A percentile compares a stretch with the other conserved stretches of the same genome.
Evolutionary conservation across 257 asterid genomes (phyloP).

Genomic region (Solanum virginianum): DNA sequence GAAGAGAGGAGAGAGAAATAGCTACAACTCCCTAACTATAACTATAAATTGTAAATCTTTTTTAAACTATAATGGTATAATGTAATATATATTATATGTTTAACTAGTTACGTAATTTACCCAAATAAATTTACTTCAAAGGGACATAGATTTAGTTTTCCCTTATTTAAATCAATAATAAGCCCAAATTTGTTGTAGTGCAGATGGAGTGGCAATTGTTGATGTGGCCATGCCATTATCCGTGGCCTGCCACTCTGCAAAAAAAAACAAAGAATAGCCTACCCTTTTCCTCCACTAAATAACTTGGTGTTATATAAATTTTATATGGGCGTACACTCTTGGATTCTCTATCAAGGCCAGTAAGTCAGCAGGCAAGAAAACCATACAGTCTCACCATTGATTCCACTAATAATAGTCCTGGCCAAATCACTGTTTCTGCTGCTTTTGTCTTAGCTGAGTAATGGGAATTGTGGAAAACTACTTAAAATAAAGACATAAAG

Average conservation of each 20-base stretch:
- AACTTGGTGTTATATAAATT: not conserved
- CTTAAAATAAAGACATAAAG: not conserved
- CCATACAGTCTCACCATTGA: not conserved
- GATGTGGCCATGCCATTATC: not conserved
- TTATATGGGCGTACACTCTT: not conserved
- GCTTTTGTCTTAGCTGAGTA: not conserved
- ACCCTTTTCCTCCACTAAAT: not conserved
- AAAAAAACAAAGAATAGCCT: not conserved
- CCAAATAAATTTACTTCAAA: too few relatives aligned
- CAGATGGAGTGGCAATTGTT: not conserved
- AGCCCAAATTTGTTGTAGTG: not conserved
- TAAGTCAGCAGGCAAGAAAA: not conserved
- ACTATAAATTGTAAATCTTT: too few relatives aligned
- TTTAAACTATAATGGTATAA: too few relatives aligned
- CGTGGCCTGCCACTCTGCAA: not conserved
- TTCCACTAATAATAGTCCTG: not conserved
- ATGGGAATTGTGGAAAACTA: not conserved
- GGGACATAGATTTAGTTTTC: too few relatives aligned
- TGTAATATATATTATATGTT: too few relatives aligned
- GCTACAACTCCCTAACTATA: too few relatives aligned
- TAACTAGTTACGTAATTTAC: too few relatives aligned
- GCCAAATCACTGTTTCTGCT: not conserved
- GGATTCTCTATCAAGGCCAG: not conserved
- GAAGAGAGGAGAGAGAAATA: too few relatives aligned
- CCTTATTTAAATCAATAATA: not conserved